These are phyloP conservation scores for Fusarium sp. DNA, from an alignment of 2,329 filamentous ascomycete genomes.

Conservation along the genomic window DNA sequence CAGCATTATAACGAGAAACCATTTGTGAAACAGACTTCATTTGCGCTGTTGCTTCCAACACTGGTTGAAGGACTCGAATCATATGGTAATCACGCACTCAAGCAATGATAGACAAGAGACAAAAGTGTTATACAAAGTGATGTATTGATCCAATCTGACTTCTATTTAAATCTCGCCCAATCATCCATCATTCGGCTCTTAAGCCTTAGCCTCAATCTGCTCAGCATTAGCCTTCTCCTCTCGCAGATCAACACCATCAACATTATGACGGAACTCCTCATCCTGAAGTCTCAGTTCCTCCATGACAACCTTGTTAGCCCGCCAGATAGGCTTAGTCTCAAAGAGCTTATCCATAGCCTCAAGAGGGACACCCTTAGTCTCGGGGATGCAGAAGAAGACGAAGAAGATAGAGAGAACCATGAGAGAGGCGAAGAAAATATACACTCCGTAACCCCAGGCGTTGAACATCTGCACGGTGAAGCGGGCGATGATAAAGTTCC, in stretches of 20 bases:
- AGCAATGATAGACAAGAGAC: neutral
- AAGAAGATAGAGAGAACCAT: slow-evolving; percentile 70
- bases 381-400: slow-evolving; percentile 72
- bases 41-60: too few relatives aligned
- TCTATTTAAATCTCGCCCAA: neutral
- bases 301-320: slow-evolving; percentile 60
- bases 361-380: slow-evolving; percentile 74
- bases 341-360: slow-evolving; percentile 76
- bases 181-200: neutral
- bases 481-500: slow-evolving; percentile 76
- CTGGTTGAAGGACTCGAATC: too few relatives aligned
- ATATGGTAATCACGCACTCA: neutral
- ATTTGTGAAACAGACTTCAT: too few relatives aligned
- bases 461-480: slow-evolving; percentile 76
- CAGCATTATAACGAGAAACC: too few relatives aligned
- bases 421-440: slow-evolving; percentile 75
- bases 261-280: slow-evolving; percentile 51
- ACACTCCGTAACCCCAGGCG: slow-evolving; percentile 71
- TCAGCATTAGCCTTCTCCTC: slow-evolving; percentile 49
- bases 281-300: slow-evolving; percentile 55
- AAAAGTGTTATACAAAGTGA: neutral
- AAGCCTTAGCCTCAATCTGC: slow-evolving; percentile 43
- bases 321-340: slow-evolving; percentile 58
- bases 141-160: neutral
- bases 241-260: slow-evolving; percentile 43